A percentile compares a stretch with the other conserved stretches of the same genome.
Evolutionary conservation across 2,329 filamentous ascomycete genomes (phyloP).

Genomic region (Xylaria hypoxylon): DNA sequence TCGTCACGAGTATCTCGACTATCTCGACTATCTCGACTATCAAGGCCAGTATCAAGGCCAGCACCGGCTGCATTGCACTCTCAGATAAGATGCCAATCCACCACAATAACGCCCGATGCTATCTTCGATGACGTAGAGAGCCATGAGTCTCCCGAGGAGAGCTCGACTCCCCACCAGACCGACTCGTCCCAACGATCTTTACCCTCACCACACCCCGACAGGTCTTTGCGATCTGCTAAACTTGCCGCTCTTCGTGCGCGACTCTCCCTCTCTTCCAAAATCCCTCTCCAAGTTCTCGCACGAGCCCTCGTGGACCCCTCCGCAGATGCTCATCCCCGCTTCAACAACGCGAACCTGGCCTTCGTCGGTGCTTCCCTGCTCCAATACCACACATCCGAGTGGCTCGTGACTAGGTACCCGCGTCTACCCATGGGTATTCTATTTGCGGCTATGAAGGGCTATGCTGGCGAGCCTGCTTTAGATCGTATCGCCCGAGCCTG

Average conservation of each 20-base stretch:
- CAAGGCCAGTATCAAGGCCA: no score
- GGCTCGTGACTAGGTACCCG: constrained; percentile 88
- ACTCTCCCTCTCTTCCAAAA: constrained; percentile 81
- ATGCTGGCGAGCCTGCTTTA: constrained; percentile 80
- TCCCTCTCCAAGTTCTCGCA: constrained; percentile 88
- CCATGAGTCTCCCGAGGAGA: constrained; percentile 36
- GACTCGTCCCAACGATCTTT: constrained; percentile 54
- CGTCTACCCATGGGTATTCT: constrained; percentile 90
- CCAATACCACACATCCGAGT: constrained; percentile 89
- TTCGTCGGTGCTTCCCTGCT: constrained; percentile 85
- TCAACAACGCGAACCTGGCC: constrained; percentile 90
- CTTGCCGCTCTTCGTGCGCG: constrained; percentile 92
- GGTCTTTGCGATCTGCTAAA: constrained; percentile 81
- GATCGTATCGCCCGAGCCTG: constrained; percentile 82
- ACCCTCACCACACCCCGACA: constrained; percentile 77
- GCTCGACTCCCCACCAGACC: constrained; percentile 42
- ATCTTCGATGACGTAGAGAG: constrained; percentile 43
- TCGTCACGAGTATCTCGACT: constrained; percentile 47
- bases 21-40: constrained; percentile 45
- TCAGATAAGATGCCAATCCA: constrained; percentile 47
- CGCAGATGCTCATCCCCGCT: constrained; percentile 80
- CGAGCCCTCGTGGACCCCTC: constrained; percentile 87
- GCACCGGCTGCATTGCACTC: constrained; percentile 33
- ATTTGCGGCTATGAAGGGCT: constrained; percentile 87
- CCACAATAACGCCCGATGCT: constrained; percentile 39